These are phyloP conservation scores for Ascochyta viciae-villosae DNA, from an alignment of 2,329 filamentous ascomycete genomes.

Conservation along the genomic window DNA sequence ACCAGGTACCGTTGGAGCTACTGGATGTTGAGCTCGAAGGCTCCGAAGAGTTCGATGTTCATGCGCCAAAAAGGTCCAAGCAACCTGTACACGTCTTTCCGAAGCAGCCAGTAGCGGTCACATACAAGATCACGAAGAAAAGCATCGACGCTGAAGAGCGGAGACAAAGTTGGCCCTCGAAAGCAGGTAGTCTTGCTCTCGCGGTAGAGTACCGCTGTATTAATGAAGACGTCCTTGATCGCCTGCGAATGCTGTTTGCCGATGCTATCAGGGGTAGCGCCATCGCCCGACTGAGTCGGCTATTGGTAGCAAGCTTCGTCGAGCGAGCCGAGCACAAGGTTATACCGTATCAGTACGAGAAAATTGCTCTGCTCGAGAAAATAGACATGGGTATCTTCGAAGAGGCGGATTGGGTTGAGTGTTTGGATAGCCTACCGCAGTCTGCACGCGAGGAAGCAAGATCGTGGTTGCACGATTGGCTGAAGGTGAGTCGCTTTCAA, in stretches of 20 bases:
- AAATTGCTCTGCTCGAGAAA: constrained; percentile 61
- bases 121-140: constrained; percentile 78
- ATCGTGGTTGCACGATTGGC: constrained; percentile 64
- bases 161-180: constrained; percentile 40
- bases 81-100: constrained; percentile 71
- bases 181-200: constrained; percentile 62
- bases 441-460: constrained; percentile 53
- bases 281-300: constrained; percentile 55
- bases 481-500: constrained; percentile 53
- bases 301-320: constrained; percentile 61
- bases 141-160: constrained; percentile 32
- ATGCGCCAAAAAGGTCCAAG: constrained; percentile 58
- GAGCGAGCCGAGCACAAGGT: constrained; percentile 55
- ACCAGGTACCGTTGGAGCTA: constrained; percentile 75
- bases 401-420: constrained; percentile 61
- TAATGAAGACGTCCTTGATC: constrained; percentile 71
- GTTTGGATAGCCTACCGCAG: constrained; percentile 60
- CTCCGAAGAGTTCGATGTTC: constrained; percentile 72
- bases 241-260: constrained; percentile 56
- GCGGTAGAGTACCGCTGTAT: constrained; percentile 78
- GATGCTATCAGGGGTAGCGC: constrained; percentile 56
- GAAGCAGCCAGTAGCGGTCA: constrained; percentile 78
- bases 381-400: constrained; percentile 60
- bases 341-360: constrained; percentile 59
- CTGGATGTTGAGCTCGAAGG: constrained; percentile 73